These are phyloP conservation scores for Geranium incanum DNA, from an alignment of 441 rosid species.

Conservation along the genomic window DNA sequence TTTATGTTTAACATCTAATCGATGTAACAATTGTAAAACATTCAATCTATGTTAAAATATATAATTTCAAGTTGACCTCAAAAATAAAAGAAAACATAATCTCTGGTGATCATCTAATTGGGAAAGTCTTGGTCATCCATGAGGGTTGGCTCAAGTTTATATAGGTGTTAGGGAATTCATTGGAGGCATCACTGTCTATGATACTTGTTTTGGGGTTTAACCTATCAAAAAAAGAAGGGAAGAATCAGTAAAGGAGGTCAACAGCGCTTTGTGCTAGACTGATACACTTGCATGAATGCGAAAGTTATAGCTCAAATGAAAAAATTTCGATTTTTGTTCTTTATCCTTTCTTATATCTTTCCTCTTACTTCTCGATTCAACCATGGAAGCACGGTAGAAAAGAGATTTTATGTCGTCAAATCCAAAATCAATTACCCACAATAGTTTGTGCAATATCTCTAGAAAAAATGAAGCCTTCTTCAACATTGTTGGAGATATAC, in stretches of 20 bases:
- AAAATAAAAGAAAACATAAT: too few species aligned
- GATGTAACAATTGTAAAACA: too few species aligned
- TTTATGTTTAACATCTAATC: too few species aligned
- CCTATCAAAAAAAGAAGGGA: conserved; percentile 31
- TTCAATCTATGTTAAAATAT: too few species aligned
- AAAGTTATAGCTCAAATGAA: conserved; percentile 45
- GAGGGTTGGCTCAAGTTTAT: too few species aligned
- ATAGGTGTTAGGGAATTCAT: too few species aligned
- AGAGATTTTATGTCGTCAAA: conserved; percentile 27
- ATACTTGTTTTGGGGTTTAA: conserved; percentile 36
- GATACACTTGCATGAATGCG: conserved; percentile 49
- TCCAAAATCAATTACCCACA: conserved; percentile 33
- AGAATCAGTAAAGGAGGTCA: conserved; percentile 42
- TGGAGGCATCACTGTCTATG: conserved; percentile 42
- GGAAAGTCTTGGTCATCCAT: too few species aligned
- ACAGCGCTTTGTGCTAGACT: conserved; percentile 46
- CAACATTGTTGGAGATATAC: conserved; percentile 34
- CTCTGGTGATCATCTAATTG: too few species aligned
- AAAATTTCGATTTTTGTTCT: conserved; percentile 32
- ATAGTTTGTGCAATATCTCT: conserved; percentile 52
- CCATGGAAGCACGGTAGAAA: conserved; percentile 38
- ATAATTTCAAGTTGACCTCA: too few species aligned
- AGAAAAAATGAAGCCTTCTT: conserved; percentile 43
- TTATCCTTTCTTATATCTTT: conserved; percentile 17
- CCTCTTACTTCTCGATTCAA: conserved; percentile 19